A percentile compares a stretch with the other conserved stretches of the same genome.
phyloP scores from a whole-genome alignment of 306 rosid genomes.

The Acacia acuminata region DNA sequence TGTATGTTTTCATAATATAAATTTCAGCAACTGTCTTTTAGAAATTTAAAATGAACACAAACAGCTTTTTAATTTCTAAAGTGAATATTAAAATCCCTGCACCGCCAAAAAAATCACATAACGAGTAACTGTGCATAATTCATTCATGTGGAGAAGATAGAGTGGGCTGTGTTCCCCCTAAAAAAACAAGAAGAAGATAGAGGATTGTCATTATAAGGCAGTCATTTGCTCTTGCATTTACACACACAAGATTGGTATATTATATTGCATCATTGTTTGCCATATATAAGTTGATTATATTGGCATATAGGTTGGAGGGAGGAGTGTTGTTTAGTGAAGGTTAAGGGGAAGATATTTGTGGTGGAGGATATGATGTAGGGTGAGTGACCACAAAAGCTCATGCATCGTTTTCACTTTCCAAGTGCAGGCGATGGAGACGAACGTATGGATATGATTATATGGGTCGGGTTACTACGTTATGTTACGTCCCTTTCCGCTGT shows the following conservation, averaged over 20 bases:
- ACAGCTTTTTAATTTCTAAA: background rate
- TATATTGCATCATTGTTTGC: background rate
- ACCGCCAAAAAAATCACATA: background rate
- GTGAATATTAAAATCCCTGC: background rate
- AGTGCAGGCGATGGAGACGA: constrained; percentile 28
- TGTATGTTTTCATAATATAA: no score
- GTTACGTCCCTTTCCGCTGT: constrained; percentile 36
- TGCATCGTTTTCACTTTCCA: constrained; percentile 32
- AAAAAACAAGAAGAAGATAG: no score
- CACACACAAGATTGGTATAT: background rate
- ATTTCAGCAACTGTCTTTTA: background rate
- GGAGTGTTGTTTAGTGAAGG: background rate
- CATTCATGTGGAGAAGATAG: background rate
- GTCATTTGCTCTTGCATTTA: background rate
- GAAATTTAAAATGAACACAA: background rate
- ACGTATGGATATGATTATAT: constrained; percentile 14
- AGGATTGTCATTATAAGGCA: background rate
- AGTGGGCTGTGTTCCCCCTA: background rate
- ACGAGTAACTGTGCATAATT: background rate
- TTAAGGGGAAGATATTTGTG: background rate
- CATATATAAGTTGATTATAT: background rate
- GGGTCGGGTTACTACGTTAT: constrained; percentile 25
- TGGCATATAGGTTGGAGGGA: no score
- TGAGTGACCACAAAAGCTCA: constrained; percentile 25
- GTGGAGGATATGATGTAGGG: background rate